Evolutionary conservation across 1,284 basidiomycete genomes (phyloP).

Genomic region (Wallemia mellicola): DNA sequence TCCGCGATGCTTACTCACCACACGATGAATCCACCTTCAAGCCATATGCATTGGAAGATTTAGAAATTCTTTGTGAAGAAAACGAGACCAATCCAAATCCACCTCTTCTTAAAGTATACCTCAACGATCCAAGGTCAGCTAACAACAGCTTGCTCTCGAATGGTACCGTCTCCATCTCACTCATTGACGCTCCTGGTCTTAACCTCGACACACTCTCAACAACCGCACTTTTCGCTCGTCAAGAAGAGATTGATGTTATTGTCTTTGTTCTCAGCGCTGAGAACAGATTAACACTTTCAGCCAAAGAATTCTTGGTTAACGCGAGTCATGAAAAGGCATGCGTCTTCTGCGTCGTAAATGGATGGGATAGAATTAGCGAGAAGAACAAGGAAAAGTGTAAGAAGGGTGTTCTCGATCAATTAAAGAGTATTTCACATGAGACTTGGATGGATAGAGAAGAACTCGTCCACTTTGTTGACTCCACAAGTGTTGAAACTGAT

Average conservation of each 20-base stretch:
- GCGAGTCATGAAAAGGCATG: conserved; percentile 94
- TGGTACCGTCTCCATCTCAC: conserved; percentile 84
- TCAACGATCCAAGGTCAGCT: conserved; percentile 38
- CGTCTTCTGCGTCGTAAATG: conserved; percentile 96
- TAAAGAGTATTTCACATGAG: conserved; percentile 63
- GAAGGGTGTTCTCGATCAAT: conserved; percentile 69
- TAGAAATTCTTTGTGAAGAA: conserved; percentile 42
- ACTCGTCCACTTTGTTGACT: conserved; percentile 95
- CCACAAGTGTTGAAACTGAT: conserved; percentile 19
- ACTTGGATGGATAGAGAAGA: conserved; percentile 77
- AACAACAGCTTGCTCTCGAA: conserved; percentile 72
- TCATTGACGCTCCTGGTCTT: conserved; percentile 92
- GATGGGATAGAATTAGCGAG: conserved; percentile 54
- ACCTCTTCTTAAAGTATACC: conserved; percentile 51
- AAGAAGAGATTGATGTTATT: conserved; percentile 94
- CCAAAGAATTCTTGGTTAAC: conserved; percentile 75
- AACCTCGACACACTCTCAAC: conserved; percentile 91
- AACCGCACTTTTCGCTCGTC: conserved; percentile 77
- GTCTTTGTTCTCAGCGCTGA: conserved; percentile 96
- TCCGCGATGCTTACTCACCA: conserved; percentile 37
- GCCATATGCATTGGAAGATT: conserved; percentile 31
- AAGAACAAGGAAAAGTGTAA: conserved; percentile 82
- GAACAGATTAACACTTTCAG: conserved; percentile 92
- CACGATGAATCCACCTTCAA: conserved; percentile 46
- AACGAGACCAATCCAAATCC: conserved; percentile 43